phyloP scores from a whole-genome alignment of 2,329 filamentous ascomycete genomes.

The Diaporthe longicolla region DNA sequence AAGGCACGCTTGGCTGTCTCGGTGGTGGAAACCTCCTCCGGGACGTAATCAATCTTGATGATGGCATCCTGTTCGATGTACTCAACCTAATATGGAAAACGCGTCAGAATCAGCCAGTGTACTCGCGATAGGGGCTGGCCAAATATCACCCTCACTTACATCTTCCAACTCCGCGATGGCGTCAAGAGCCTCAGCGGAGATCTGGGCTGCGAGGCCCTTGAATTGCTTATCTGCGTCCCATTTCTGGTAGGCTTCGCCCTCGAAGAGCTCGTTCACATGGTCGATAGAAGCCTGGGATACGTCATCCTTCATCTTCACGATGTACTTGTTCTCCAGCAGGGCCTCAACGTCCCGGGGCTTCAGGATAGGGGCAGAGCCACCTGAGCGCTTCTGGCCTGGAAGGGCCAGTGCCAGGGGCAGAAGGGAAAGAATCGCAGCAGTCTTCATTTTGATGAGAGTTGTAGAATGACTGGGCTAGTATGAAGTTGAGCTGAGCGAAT shows the following conservation, averaged over 20 bases:
- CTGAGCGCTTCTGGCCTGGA: constrained; percentile 15
- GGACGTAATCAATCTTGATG: constrained; percentile 16
- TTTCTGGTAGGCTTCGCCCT: constrained; percentile 15
- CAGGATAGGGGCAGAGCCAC: constrained; percentile 16
- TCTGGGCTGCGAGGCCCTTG: constrained; percentile 22
- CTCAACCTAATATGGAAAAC: neutral
- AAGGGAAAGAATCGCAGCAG: constrained; percentile 8
- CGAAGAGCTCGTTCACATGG: constrained; percentile 18
- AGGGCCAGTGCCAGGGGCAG: constrained; percentile 24
- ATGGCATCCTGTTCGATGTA: constrained; percentile 31
- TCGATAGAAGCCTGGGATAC: constrained; percentile 16
- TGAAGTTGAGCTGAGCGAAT: neutral
- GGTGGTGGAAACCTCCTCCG: constrained; percentile 20
- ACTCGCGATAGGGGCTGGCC: neutral
- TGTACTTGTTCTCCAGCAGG: constrained; percentile 25
- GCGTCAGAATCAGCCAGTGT: neutral
- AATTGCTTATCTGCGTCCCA: constrained; percentile 26
- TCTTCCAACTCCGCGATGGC: constrained; percentile 19
- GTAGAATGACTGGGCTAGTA: neutral
- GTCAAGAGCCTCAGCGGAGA: constrained; percentile 16
- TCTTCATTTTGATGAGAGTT: constrained; percentile 9
- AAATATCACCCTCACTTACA: neutral
- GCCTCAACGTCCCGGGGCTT: constrained; percentile 9
- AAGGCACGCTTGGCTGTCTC: constrained; percentile 26
- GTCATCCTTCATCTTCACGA: constrained; percentile 26